phyloP scores from a whole-genome alignment of 768 basidiomycete species.

The Agaricus subrufescens region DNA sequence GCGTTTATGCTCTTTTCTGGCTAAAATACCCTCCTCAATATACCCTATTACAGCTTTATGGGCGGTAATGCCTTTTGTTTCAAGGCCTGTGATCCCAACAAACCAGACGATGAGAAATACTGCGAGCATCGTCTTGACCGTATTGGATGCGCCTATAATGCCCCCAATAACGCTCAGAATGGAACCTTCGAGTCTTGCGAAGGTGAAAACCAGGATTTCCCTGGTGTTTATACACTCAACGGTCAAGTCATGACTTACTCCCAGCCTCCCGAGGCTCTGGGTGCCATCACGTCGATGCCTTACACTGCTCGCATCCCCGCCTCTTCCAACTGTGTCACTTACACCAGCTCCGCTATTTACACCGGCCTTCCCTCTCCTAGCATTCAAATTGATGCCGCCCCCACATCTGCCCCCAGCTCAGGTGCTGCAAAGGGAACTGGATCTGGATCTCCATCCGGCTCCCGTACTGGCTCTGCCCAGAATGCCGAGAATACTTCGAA shows the following conservation, averaged over 20 bases:
- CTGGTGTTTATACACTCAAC: constrained; percentile 42
- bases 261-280: constrained; percentile 40
- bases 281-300: constrained; percentile 35
- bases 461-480: constrained; percentile 12
- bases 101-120: constrained; percentile 40
- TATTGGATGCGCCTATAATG: constrained; percentile 70
- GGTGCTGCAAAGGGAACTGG: constrained; percentile 4
- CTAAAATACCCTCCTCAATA: background rate
- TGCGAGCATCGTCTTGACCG: constrained; percentile 75
- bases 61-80: constrained; percentile 10
- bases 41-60: background rate
- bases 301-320: constrained; percentile 37
- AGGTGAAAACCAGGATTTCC: constrained; percentile 56
- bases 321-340: constrained; percentile 30
- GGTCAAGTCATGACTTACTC: constrained; percentile 38
- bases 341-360: constrained; percentile 24
- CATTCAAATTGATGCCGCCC: background rate
- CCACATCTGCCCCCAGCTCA: background rate
- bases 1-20: constrained; percentile 17
- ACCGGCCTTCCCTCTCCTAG: constrained; percentile 15
- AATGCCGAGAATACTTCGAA: constrained; percentile 8
- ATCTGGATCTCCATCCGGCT: constrained; percentile 7
- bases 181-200: constrained; percentile 58
- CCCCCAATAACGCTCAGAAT: constrained; percentile 54
- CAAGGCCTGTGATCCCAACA: constrained; percentile 17